These are phyloP conservation scores for Trametopsis cervina DNA, from an alignment of 768 basidiomycete genomes.

Conservation along the genomic window DNA sequence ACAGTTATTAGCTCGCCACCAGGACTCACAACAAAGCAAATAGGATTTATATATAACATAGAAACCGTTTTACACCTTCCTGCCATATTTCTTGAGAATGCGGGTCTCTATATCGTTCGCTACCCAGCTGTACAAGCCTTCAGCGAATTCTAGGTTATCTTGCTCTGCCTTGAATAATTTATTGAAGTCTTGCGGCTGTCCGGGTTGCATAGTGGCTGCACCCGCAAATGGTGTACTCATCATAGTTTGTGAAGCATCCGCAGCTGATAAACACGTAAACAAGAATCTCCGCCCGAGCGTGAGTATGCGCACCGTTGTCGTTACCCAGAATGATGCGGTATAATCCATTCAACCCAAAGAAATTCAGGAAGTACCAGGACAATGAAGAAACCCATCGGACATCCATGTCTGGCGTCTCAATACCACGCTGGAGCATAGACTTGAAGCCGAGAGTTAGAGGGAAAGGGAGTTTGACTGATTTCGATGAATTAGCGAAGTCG, in stretches of 20 bases:
- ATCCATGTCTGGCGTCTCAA: conserved; percentile 94
- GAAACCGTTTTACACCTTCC: conserved; percentile 25
- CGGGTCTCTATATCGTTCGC: conserved; percentile 76
- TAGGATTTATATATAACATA: neutral
- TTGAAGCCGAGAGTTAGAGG: conserved; percentile 96
- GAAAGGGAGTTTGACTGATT: conserved; percentile 94
- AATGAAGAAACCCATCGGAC: conserved; percentile 98
- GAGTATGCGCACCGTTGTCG: conserved; percentile 65
- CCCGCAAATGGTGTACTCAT: conserved; percentile 62
- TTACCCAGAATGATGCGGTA: conserved; percentile 90
- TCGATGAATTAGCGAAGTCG: too few relatives aligned
- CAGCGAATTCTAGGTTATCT: conserved; percentile 89
- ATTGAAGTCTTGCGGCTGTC: conserved; percentile 73
- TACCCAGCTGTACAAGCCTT: conserved; percentile 79
- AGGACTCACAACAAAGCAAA: neutral
- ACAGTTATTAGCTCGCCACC: neutral
- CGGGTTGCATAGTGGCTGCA: conserved; percentile 35
- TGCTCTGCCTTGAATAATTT: conserved; percentile 89
- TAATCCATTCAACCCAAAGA: conserved; percentile 93
- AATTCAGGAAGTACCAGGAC: conserved; percentile 99
- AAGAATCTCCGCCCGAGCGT: conserved; percentile 9
- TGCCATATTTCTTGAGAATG: conserved; percentile 73
- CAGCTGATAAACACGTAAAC: conserved; percentile 39
- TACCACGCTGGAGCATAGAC: conserved; percentile 93
- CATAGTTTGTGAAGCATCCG: conserved; percentile 63